Evolutionary conservation across 2,329 filamentous ascomycete genomes (phyloP), one percentile per base, ranked within the genome.

Genomic region (Capronia americana): DNA sequence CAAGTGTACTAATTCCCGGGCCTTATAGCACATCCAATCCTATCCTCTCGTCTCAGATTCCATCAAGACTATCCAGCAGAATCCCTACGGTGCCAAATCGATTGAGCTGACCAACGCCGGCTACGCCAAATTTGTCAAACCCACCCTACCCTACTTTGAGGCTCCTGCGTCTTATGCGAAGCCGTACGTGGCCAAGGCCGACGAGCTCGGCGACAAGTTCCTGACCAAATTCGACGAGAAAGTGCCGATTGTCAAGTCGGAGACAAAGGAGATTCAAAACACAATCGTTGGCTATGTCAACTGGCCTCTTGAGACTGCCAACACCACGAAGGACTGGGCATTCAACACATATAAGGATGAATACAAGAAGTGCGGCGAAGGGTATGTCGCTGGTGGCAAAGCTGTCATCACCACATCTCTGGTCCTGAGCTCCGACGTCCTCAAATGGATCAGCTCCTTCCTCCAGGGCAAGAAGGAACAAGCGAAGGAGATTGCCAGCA

Each of bases 11-110:
- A 44, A 61, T 67, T 55, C 70, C 58, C 38, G 55, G 61, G 32
- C 58, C 57, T 28, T 26, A 32, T 64, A 96, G 92, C 93, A 97
- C 77, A 85, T 97, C 70, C 85, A 88, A 73, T 90, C 89, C 71
- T 97, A 96, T 80, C 94, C 94, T 48, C 80, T 96, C 71, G 86
- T 97, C 76, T 87, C 87, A 76, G 92, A 96, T 79, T 83, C 88
- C 75, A 87, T 97, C 79, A 82, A 87, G 68, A 88, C 87, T 76
- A 90, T 96, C 86, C 92, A 93, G 80, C 83, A 86, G 76, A 92
- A 94, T 81, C 89, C 92, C 58, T 90, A 92, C 76, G 93, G 92
- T 76, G 89, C 92, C 78, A 93, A 90, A 81, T 93, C 92, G 51
- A 82, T 97, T 76, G 85, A 90, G 74, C 80, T 95, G 69, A 87